A percentile compares a stretch with the other conserved stretches of the same genome.
Evolutionary conservation across 1,284 basidiomycete species (phyloP).

Genomic region (Ustilago curta): DNA sequence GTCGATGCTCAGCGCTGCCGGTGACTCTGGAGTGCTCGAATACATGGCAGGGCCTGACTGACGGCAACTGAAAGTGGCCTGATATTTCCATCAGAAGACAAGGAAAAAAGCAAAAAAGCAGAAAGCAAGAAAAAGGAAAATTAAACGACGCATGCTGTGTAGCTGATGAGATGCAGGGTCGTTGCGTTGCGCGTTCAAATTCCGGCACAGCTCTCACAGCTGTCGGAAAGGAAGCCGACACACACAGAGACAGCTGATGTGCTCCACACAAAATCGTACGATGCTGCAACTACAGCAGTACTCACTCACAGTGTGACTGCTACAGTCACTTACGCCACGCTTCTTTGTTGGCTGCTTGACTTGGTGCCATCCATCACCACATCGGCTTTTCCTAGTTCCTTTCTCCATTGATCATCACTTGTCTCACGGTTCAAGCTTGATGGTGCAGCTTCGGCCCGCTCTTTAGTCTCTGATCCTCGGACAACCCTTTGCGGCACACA

Average conservation of each 20-base stretch:
- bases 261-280: constrained; percentile 40
- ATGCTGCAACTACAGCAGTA: constrained; percentile 9
- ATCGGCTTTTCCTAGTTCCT: background rate
- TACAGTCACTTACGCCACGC: constrained; percentile 4
- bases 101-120: no score
- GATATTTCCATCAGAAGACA: background rate
- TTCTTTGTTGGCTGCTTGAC: background rate
- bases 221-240: constrained; percentile 8
- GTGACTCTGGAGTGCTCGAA: no score
- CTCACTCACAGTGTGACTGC: background rate
- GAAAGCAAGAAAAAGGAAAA: background rate
- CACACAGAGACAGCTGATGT: background rate
- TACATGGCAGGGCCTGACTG: no score
- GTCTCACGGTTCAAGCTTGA: background rate
- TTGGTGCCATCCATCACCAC: constrained; percentile 1
- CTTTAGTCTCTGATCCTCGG: no score
- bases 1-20: no score
- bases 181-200: background rate
- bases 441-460: no score
- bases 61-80: constrained; percentile 12
- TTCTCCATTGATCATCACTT: background rate
- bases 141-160: constrained; percentile 3
- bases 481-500: background rate
- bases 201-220: background rate
- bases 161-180: constrained; percentile 11